Evolutionary conservation across 805 yeast genomes (phyloP), one percentile per base, ranked within the genome.

Genomic region (Pichia nanzhaoensis): DNA sequence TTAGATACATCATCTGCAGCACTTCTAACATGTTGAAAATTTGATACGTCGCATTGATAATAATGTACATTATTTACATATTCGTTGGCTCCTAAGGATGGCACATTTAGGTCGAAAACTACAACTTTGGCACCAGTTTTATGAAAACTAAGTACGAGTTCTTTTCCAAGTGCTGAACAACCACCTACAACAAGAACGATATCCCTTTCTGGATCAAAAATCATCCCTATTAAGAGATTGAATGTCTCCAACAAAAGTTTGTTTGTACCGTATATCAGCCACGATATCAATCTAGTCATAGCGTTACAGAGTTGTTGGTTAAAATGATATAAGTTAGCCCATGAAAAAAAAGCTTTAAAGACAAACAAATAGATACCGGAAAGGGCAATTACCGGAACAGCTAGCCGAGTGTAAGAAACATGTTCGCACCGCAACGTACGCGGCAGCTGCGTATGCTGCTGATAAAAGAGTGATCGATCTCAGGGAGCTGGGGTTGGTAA

Each of bases 131-230:
- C 73, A 0, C 70, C 71, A 20, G 65, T 58, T 7, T 51, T 51
- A 5, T 66, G 61, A 44, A 90, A 72, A 20, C 57, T 56, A 14
- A 53, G 50, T 0, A 73, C 85, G 3, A 91, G 50, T 50, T 78
- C 84, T 35, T 65, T 66, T 0, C 98, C 98, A 9, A 91, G 68
- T 0, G 97, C 98, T 0, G 78, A 67, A 3, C 75, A 59, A 0
- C 97, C 98, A 0, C 98, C 98, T 0, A 98, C 90, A 18, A 91
- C 67, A 4, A 89, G 63, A 0, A 80, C 83, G 10, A 83, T 68
- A 55, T 86, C 95, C 10, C 68, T 62, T 20, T 57, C 60, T 0
- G 77, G 74, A 33, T 78, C 82, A 48, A 74, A 73, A 10, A 65
- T 66, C 45, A 70, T 73, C 1, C 86, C 86, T 18, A 79, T 58